Evolutionary conservation across 257 asterid genomes (phyloP).

Genomic region (Nicotiana noctiflora): DNA sequence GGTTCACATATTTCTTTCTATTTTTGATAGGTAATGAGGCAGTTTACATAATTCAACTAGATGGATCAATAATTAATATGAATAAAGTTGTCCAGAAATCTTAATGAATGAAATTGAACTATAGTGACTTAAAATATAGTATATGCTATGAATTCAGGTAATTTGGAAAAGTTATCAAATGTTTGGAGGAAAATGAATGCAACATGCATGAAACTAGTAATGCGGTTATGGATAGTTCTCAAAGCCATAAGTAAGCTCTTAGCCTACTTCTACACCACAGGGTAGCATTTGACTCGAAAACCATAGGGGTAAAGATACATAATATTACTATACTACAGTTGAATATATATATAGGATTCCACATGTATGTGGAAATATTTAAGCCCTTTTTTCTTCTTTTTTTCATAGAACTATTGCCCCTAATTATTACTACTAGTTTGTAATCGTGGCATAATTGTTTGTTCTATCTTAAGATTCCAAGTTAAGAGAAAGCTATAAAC

Average conservation of each 20-base stretch:
- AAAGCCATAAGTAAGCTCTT: background rate
- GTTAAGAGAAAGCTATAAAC: background rate
- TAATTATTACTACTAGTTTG: background rate
- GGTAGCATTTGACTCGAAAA: background rate
- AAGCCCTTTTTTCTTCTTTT: background rate
- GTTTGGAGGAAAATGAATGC: background rate
- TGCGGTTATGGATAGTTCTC: background rate
- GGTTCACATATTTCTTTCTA: too few species aligned
- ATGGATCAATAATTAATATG: too few species aligned
- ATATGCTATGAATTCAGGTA: background rate
- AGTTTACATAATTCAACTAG: too few species aligned
- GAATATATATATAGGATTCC: background rate
- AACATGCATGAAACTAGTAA: background rate
- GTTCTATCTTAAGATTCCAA: background rate
- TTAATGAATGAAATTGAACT: background rate
- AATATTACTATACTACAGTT: background rate
- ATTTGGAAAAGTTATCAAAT: background rate
- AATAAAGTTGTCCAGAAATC: too few species aligned
- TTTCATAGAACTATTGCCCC: background rate
- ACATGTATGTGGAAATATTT: background rate
- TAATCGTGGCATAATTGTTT: background rate
- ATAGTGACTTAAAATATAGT: too few species aligned
- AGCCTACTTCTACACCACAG: background rate
- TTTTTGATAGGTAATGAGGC: too few species aligned
- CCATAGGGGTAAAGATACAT: background rate